Base-by-base conservation (phyloP, 2,329 filamentous ascomycete species). In the Biscogniauxia marginata region DNA sequence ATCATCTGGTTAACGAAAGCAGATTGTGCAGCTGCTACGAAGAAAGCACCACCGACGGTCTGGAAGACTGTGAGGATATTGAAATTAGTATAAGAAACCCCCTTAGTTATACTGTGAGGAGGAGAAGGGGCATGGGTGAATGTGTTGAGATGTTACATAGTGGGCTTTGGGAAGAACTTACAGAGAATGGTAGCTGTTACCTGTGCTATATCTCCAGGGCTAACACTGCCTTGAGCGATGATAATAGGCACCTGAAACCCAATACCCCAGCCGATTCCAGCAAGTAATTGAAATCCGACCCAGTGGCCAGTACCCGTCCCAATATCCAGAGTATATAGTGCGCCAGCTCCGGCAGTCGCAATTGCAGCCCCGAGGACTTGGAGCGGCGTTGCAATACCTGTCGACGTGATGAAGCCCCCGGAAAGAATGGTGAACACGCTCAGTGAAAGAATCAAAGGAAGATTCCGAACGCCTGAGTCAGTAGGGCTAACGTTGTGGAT, bases 231-330 rank as follows among this genome's bases (percentile, higher is more conserved):
- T n/a, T n/a, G n/a, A n/a, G n/a, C n/a, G n/a, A n/a, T n/a, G n/a
- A n/a, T n/a, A n/a, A n/a, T n/a, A n/a, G n/a, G n/a, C n/a, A n/a
- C 71, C 64, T 81, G 78, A 70, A 80, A 79, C 43, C 77, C 77
- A 2, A 75, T 66, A 39, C 79, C 79, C 23, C 81, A 74, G 23
- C 83, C 84, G 2, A 84, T 70, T 24, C 83, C 84, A 18, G 75
- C 72, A 21, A 86, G 65, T 44, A 82, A 78, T 65, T 85, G 83
- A 67, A 80, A 85, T n/a, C 82, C 82, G 59, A 85, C 81, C 83
- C 83, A 86, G 34, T 75, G 70, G 11, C 70, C 66, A 1, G 78
- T 68, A 1, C 75, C 71, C 4, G 80, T 84, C 61, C 75, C 60
- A 2, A 80, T 71, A 24, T 70, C 67, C 8, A 84, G 75, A 0